Percentiles rank a stretch among this genome's conserved stretches.
These are phyloP conservation scores for Cladophialophora yegresii DNA, from an alignment of 2,329 filamentous ascomycete species.

Conservation along the genomic window DNA sequence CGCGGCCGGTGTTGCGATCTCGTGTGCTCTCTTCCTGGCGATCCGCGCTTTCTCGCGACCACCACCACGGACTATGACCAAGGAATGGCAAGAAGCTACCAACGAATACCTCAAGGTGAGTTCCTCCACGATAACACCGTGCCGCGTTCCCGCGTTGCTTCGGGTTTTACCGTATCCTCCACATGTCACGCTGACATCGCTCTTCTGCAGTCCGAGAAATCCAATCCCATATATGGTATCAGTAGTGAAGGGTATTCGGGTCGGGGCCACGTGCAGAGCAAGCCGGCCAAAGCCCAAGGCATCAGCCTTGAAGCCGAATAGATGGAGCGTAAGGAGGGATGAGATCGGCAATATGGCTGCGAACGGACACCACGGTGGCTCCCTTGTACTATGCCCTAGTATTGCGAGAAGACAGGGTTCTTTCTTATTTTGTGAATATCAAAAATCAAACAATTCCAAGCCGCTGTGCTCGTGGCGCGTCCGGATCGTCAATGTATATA, in stretches of 20 bases:
- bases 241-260: conserved; percentile 76
- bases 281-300: conserved; percentile 42
- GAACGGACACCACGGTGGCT: background rate
- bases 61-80: conserved; percentile 83
- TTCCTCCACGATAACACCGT: background rate
- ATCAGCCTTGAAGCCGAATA: conserved; percentile 35
- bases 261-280: conserved; percentile 73
- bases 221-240: conserved; percentile 84
- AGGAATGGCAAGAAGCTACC: conserved; percentile 93
- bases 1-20: conserved; percentile 65
- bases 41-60: conserved; percentile 72
- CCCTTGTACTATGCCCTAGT: conserved; percentile 27
- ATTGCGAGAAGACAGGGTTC: conserved; percentile 26
- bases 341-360: background rate
- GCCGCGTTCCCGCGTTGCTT: background rate
- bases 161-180: background rate
- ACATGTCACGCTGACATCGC: conserved; percentile 19
- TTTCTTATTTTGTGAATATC: conserved; percentile 27
- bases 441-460: conserved; percentile 25
- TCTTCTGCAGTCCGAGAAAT: conserved; percentile 68
- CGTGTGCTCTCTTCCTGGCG: conserved; percentile 69
- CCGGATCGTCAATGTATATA: conserved; percentile 30
- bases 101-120: conserved; percentile 91
- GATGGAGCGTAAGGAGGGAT: conserved; percentile 22
- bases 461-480: conserved; percentile 14